These are phyloP conservation scores for Rosa multiflora DNA, from an alignment of 306 rosid species.

Conservation along the genomic window DNA sequence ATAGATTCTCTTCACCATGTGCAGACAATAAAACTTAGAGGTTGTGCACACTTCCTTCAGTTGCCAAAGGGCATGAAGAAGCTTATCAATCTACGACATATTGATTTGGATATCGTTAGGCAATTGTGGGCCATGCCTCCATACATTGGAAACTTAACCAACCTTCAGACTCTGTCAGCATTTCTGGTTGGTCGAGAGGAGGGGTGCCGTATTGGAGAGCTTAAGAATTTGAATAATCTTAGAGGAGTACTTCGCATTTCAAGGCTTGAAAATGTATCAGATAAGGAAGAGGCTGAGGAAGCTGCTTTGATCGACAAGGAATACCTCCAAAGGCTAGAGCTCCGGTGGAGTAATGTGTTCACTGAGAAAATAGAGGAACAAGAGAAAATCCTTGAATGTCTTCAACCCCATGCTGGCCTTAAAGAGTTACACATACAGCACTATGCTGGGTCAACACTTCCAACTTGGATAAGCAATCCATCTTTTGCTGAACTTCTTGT, in stretches of 20 bases:
- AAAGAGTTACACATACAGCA: constrained; percentile 2
- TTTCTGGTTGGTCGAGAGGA: constrained; percentile 23
- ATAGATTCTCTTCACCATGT: constrained; percentile 4
- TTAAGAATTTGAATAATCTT: constrained; percentile 11
- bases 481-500: constrained; percentile 1
- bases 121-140: constrained; percentile 15
- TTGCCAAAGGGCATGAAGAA: constrained; percentile 24
- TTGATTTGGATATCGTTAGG: constrained; percentile 20
- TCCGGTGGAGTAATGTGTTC: constrained; percentile 13
- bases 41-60: constrained; percentile 2
- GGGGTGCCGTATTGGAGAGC: constrained; percentile 17
- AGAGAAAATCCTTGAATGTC: constrained; percentile 20
- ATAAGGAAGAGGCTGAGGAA: constrained; percentile 14
- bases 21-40: constrained; percentile 18
- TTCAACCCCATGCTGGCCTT: constrained; percentile 19
- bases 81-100: constrained; percentile 23
- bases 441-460: constrained; percentile 28
- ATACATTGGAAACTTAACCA: constrained; percentile 16
- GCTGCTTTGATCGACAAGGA: constrained; percentile 19
- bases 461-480: constrained; percentile 23
- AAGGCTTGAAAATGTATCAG: constrained; percentile 16
- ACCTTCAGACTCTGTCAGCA: constrained; percentile 24
- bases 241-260: constrained; percentile 23
- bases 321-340: not conserved
- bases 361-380: not conserved